These are phyloP conservation scores for Leccinum pellstonianum DNA, from an alignment of 768 basidiomycete species.

Conservation along the genomic window DNA sequence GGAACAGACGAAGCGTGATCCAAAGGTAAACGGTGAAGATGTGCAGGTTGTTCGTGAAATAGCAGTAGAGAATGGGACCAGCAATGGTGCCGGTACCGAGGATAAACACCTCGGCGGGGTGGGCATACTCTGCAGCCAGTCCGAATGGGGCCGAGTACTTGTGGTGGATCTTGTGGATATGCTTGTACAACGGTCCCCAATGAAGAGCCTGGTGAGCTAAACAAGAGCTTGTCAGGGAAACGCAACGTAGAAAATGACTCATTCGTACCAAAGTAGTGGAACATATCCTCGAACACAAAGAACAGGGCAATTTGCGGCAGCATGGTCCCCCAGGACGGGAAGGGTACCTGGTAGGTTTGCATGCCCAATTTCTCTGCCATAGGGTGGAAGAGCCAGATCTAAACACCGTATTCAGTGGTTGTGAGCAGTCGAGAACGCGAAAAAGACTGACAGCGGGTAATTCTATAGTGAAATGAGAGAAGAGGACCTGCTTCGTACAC, in stretches of 20 bases:
- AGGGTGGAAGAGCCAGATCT: conserved; percentile 93
- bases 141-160: conserved; percentile 97
- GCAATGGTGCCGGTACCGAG: conserved; percentile 89
- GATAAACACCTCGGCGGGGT: conserved; percentile 94
- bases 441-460: conserved; percentile 68
- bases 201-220: conserved; percentile 89
- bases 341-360: conserved; percentile 90
- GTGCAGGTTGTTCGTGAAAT: conserved; percentile 70
- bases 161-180: conserved; percentile 98
- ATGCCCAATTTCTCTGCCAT: conserved; percentile 86
- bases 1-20: conserved; percentile 93
- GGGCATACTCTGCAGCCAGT: conserved; percentile 96
- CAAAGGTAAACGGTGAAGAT: conserved; percentile 92
- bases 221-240: not conserved
- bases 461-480: conserved; percentile 95
- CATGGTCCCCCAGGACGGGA: conserved; percentile 72
- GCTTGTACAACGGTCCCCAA: conserved; percentile 78
- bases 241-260: not conserved
- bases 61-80: conserved; percentile 86
- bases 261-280: conserved; percentile 79
- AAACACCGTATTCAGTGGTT: not conserved
- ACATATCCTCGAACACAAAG: conserved; percentile 95
- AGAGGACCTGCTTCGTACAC: conserved; percentile 90
- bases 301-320: conserved; percentile 78
- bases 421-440: no score